Percentiles rank a stretch among this genome's conserved stretches.
These are phyloP conservation scores for Trichophyton simii DNA, from an alignment of 2,329 filamentous ascomycete genomes.

Conservation along the genomic window DNA sequence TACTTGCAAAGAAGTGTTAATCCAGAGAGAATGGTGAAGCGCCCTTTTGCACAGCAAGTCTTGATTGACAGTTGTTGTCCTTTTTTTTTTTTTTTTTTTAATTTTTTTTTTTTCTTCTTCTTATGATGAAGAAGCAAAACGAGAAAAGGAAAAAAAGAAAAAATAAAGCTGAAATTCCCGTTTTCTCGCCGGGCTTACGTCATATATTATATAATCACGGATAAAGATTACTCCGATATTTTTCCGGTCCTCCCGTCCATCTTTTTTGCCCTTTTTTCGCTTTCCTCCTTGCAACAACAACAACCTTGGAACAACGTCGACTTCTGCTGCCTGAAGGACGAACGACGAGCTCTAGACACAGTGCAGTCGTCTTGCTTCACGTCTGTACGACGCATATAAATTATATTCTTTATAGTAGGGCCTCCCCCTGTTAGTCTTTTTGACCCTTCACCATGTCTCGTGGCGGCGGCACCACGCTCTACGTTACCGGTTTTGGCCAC, in stretches of 20 bases:
- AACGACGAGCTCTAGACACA: background rate
- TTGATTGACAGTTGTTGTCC: too few species aligned
- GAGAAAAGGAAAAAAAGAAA: background rate
- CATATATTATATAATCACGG: background rate
- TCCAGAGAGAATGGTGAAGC: too few species aligned
- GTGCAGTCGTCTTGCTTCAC: background rate
- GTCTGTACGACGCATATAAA: background rate
- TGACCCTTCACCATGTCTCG: constrained; percentile 58
- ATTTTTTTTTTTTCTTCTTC: too few species aligned
- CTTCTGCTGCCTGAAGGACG: background rate
- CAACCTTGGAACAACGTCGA: background rate
- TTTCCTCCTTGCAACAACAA: constrained; percentile 1
- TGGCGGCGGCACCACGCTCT: constrained; percentile 74
- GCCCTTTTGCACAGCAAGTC: too few species aligned
- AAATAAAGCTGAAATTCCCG: background rate
- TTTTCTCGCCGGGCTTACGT: background rate
- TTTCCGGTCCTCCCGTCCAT: background rate
- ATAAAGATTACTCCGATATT: background rate
- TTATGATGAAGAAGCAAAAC: background rate
- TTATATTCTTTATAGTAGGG: background rate
- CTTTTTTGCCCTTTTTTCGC: background rate
- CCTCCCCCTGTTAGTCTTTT: background rate
- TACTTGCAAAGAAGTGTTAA: too few species aligned
- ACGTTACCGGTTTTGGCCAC: constrained; percentile 98
- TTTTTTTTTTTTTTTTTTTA: background rate